phyloP scores from a whole-genome alignment of 1,284 basidiomycete genomes.

The Trametes sp. region DNA sequence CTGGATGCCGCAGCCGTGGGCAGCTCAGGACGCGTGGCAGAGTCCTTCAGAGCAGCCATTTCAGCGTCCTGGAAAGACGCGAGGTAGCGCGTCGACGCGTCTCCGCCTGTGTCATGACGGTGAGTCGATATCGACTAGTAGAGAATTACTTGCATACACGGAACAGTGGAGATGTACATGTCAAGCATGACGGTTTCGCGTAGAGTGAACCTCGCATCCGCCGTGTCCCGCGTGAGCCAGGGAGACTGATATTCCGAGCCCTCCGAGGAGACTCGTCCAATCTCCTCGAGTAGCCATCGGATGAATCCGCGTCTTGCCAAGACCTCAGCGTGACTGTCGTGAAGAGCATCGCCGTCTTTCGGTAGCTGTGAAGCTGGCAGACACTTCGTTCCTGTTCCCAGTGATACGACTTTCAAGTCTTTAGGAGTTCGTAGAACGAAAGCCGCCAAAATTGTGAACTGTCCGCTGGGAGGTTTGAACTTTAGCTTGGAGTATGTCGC shows the following conservation, averaged over 20 bases:
- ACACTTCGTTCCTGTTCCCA: slow-evolving; percentile 90
- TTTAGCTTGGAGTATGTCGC: slow-evolving; percentile 52
- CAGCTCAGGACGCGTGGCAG: slow-evolving; percentile 47
- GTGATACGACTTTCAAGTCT: slow-evolving; percentile 62
- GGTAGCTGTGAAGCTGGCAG: slow-evolving; percentile 74
- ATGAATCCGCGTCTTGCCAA: slow-evolving; percentile 82
- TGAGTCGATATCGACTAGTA: not conserved
- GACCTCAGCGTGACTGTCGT: slow-evolving; percentile 93
- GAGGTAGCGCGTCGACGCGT: slow-evolving; percentile 85
- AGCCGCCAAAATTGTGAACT: slow-evolving; percentile 69
- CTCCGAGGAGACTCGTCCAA: slow-evolving; percentile 45
- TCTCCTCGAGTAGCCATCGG: slow-evolving; percentile 84
- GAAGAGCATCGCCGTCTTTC: slow-evolving; percentile 79
- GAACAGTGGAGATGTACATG: slow-evolving; percentile 91
- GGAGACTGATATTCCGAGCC: slow-evolving; percentile 26
- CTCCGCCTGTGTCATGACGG: slow-evolving; percentile 64
- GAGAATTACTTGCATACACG: slow-evolving; percentile 62
- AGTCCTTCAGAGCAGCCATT: slow-evolving; percentile 74
- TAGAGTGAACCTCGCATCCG: slow-evolving; percentile 57
- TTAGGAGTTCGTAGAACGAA: slow-evolving; percentile 52
- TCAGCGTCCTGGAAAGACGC: slow-evolving; percentile 73
- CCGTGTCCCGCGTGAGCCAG: slow-evolving; percentile 54
- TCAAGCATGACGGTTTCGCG: slow-evolving; percentile 58
- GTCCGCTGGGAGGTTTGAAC: slow-evolving; percentile 55
- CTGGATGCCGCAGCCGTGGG: slow-evolving; percentile 58